phyloP scores from a whole-genome alignment of 768 basidiomycete species.

The Dioszegia aurantiaca region DNA sequence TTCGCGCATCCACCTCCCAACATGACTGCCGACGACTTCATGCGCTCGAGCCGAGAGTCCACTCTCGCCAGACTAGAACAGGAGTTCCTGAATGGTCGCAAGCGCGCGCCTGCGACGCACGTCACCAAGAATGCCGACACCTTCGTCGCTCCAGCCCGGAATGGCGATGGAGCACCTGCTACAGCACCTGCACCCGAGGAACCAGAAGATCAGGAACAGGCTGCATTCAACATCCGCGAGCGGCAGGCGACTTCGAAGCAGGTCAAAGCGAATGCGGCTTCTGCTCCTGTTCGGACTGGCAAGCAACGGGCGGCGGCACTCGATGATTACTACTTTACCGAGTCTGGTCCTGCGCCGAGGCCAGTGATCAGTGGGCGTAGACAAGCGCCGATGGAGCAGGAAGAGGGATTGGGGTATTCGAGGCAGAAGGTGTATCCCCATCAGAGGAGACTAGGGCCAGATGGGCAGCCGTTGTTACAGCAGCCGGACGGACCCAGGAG shows the following conservation, averaged over 20 bases:
- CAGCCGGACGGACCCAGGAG: slow-evolving; percentile 34
- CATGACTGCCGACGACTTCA: slow-evolving; percentile 66
- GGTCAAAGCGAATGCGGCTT: slow-evolving; percentile 42
- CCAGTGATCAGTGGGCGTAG: slow-evolving; percentile 63
- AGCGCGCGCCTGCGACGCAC: slow-evolving; percentile 80
- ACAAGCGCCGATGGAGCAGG: slow-evolving; percentile 52
- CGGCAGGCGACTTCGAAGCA: slow-evolving; percentile 54
- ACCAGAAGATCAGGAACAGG: background rate
- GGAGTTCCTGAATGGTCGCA: slow-evolving; percentile 62
- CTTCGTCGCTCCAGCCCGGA: slow-evolving; percentile 59
- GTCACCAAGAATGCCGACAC: slow-evolving; percentile 82
- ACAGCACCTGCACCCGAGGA: slow-evolving; percentile 17
- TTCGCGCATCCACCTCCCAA: slow-evolving; percentile 82
- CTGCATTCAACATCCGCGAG: slow-evolving; percentile 35
- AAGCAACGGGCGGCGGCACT: slow-evolving; percentile 59
- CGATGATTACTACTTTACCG: slow-evolving; percentile 79
- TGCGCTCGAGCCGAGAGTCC: slow-evolving; percentile 63
- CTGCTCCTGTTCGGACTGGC: slow-evolving; percentile 46
- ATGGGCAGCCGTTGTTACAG: slow-evolving; percentile 74
- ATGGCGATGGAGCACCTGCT: slow-evolving; percentile 37
- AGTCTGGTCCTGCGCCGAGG: slow-evolving; percentile 58
- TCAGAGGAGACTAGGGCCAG: slow-evolving; percentile 72
- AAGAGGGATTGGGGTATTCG: slow-evolving; percentile 61
- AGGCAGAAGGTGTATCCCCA: slow-evolving; percentile 73
- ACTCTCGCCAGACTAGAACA: slow-evolving; percentile 59